Conservation (phyloP, 495 filamentous ascomycete species). For the Cudoniella acicularis region DNA sequence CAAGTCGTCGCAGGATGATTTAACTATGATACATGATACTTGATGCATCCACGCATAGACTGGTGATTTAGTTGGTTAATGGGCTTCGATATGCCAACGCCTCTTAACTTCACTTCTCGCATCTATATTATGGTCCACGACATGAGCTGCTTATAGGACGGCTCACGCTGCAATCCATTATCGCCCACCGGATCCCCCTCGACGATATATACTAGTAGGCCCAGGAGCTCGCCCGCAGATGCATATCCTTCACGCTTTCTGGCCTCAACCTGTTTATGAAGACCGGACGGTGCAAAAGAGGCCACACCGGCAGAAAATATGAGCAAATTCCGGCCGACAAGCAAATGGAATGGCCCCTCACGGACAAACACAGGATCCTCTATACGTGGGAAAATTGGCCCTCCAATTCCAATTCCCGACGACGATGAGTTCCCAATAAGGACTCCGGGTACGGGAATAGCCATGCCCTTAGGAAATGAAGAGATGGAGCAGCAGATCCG, state of each 20-base stretch:
- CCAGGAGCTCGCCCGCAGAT: conserved; percentile 10
- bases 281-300: background rate
- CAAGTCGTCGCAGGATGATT: conserved; percentile 9
- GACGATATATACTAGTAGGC: background rate
- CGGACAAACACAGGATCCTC: conserved; percentile 21
- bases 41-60: conserved; percentile 17
- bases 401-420: conserved; percentile 37
- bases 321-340: conserved; percentile 17
- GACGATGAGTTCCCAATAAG: conserved; percentile 44
- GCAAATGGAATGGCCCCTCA: conserved; percentile 17
- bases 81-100: conserved; percentile 6
- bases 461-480: conserved; percentile 24
- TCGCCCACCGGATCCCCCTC: background rate
- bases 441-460: conserved; percentile 32
- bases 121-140: conserved; percentile 10
- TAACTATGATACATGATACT: conserved; percentile 21
- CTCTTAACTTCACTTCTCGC: background rate
- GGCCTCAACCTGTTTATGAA: background rate
- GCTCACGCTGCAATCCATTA: conserved; percentile 9
- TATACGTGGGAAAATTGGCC: conserved; percentile 49
- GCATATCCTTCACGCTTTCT: background rate
- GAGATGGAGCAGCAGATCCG: conserved; percentile 10
- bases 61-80: conserved; percentile 10
- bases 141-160: conserved; percentile 16
- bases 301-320: conserved; percentile 5